phyloP scores from a whole-genome alignment of 768 basidiomycete species.

The Tylopilus plumbeoviolaceoides region DNA sequence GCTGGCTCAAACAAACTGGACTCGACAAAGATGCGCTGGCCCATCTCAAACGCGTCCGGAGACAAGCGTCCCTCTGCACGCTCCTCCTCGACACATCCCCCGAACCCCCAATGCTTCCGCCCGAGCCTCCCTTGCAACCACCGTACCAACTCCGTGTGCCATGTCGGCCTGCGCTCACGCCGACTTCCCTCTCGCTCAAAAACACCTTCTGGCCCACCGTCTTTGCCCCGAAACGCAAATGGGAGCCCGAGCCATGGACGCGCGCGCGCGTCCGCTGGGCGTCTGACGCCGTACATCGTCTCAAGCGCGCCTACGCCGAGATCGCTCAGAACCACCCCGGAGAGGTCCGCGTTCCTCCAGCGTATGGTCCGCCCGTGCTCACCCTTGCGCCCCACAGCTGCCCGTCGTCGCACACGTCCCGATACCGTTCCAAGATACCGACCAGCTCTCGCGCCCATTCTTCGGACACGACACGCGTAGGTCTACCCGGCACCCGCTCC shows the following conservation, averaged over 20 bases:
- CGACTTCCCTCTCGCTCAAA: conserved; percentile 61
- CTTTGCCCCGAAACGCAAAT: conserved; percentile 65
- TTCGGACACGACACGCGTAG: conserved; percentile 67
- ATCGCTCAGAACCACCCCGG: conserved; percentile 36
- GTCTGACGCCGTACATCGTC: conserved; percentile 54
- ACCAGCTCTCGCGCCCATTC: conserved; percentile 34
- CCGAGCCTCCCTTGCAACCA: conserved; percentile 36
- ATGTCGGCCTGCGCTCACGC: conserved; percentile 59
- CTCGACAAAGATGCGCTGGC: conserved; percentile 59
- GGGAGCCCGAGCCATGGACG: conserved; percentile 66
- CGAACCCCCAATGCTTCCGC: conserved; percentile 47
- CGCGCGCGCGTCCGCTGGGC: conserved; percentile 71
- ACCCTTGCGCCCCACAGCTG: conserved; percentile 39
- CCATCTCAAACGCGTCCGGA: conserved; percentile 77
- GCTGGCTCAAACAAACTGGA: conserved; percentile 65
- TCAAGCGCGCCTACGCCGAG: conserved; percentile 46
- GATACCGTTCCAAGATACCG: conserved; percentile 39
- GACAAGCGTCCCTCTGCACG: conserved; percentile 41
- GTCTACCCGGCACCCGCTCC: conserved; percentile 69
- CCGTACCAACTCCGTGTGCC: conserved; percentile 67
- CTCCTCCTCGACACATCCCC: conserved; percentile 50
- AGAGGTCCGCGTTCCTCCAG: conserved; percentile 47
- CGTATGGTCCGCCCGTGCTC: neutral
- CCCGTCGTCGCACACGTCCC: conserved; percentile 76
- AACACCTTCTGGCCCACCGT: conserved; percentile 82